Conservation (phyloP, 2,329 filamentous ascomycete genomes). For the Trichoderma sp. region DNA sequence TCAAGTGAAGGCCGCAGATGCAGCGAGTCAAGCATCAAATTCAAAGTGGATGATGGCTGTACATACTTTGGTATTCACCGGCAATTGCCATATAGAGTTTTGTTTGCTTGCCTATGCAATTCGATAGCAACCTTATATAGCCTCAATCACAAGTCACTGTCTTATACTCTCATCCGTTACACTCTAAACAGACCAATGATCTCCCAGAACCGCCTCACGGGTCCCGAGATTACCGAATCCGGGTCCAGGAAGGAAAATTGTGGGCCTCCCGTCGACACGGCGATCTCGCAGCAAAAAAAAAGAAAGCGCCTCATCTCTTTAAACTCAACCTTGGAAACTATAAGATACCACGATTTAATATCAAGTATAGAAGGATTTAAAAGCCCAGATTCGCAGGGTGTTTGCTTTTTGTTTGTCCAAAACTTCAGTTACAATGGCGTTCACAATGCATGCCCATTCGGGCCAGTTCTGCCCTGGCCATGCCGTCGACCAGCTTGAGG, state of each 20-base stretch:
- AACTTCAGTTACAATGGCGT: slow-evolving; percentile 66
- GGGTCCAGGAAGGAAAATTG: not conserved
- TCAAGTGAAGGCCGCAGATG: not conserved
- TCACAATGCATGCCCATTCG: slow-evolving; percentile 97
- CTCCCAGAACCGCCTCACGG: not conserved
- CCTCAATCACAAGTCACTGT: not conserved
- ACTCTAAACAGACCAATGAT: not conserved
- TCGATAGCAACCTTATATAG: not conserved
- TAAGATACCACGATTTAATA: not conserved
- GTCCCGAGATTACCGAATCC: not conserved
- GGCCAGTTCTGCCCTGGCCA: slow-evolving; percentile 95
- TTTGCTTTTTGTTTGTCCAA: not conserved
- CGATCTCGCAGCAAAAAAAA: not conserved
- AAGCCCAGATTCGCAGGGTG: not conserved
- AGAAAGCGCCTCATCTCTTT: not conserved
- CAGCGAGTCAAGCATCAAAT: not conserved
- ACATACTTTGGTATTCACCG: not conserved
- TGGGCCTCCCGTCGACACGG: not conserved
- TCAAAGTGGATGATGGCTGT: not conserved
- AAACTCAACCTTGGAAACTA: not conserved
- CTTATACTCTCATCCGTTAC: not conserved
- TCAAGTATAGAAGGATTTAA: not conserved
- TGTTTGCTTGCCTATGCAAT: not conserved
- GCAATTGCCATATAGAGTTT: not conserved
- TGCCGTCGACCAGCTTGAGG: slow-evolving; percentile 81